phyloP scores from a whole-genome alignment of 148 eudicot species.

The Diospyros kaki region DNA sequence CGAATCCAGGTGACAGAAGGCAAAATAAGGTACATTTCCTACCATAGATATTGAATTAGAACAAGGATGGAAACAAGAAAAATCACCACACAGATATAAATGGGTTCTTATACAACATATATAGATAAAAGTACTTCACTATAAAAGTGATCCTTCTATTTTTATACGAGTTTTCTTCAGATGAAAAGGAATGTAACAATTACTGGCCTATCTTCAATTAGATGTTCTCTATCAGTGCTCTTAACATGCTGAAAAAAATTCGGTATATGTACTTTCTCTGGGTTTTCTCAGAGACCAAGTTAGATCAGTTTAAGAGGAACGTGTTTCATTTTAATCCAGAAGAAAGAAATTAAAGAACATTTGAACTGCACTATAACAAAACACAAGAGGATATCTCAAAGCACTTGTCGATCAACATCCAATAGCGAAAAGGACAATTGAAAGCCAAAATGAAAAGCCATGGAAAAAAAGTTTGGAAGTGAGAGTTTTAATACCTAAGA shows the following conservation, averaged over 20 bases:
- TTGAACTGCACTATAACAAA: neutral
- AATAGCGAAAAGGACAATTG: neutral
- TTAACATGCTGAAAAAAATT: neutral
- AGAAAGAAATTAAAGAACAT: neutral
- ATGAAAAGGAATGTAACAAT: neutral
- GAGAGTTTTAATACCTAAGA: conserved; percentile 34
- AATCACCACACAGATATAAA: conserved; percentile 7
- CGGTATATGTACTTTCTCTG: neutral
- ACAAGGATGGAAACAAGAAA: neutral
- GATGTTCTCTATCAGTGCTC: neutral
- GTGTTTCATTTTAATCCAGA: neutral
- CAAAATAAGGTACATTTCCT: neutral
- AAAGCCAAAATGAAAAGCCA: neutral
- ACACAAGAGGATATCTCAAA: neutral
- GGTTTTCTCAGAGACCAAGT: neutral
- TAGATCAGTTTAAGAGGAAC: neutral
- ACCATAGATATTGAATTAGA: neutral
- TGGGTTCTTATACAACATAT: neutral
- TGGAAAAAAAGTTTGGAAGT: neutral
- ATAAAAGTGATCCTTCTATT: too few relatives aligned
- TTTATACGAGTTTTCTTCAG: neutral
- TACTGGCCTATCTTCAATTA: neutral
- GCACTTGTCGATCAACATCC: neutral
- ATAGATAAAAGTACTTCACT: neutral
- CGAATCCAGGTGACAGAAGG: neutral